Conservation (phyloP, 768 basidiomycete genomes). For the Tricholoma bakamatsutake region DNA sequence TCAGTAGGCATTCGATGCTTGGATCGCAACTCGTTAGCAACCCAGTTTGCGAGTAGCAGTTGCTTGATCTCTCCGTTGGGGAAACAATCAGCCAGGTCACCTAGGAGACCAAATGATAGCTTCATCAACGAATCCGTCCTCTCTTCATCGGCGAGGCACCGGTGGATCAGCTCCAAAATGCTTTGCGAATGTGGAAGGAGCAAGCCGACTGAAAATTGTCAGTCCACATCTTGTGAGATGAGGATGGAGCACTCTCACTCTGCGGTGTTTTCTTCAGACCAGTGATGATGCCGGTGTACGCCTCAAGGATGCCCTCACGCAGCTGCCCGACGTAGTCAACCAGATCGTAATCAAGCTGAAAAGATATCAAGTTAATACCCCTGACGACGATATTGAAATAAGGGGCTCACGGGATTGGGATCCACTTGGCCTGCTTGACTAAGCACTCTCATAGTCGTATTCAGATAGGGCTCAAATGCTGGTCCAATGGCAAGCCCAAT, state of each 20-base stretch:
- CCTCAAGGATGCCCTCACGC: constrained; percentile 94
- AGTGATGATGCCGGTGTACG: constrained; percentile 91
- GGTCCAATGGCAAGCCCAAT: constrained; percentile 89
- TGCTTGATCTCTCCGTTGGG: constrained; percentile 77
- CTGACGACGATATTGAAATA: neutral
- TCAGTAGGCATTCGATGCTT: constrained; percentile 71
- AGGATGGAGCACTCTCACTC: constrained; percentile 34
- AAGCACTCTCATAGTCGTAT: constrained; percentile 86
- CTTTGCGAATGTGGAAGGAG: constrained; percentile 65
- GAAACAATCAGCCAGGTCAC: constrained; percentile 90
- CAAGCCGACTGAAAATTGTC: constrained; percentile 30
- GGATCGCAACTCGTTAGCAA: constrained; percentile 63
- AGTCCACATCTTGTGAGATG: constrained; percentile 5
- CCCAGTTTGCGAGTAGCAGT: constrained; percentile 72
- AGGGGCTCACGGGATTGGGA: constrained; percentile 70
- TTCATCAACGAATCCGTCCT: constrained; percentile 73
- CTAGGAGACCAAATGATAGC: constrained; percentile 78
- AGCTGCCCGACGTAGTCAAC: constrained; percentile 88
- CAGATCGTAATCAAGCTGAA: constrained; percentile 77
- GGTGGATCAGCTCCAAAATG: constrained; percentile 79
- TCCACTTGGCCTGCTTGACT: constrained; percentile 85
- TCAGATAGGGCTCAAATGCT: constrained; percentile 82
- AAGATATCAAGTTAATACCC: constrained; percentile 6
- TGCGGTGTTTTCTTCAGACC: constrained; percentile 83
- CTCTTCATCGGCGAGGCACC: constrained; percentile 76